Percentiles rank a stretch among this genome's conserved stretches.
Conservation (phyloP, 306 rosid genomes). For the Prunus davidiana region DNA sequence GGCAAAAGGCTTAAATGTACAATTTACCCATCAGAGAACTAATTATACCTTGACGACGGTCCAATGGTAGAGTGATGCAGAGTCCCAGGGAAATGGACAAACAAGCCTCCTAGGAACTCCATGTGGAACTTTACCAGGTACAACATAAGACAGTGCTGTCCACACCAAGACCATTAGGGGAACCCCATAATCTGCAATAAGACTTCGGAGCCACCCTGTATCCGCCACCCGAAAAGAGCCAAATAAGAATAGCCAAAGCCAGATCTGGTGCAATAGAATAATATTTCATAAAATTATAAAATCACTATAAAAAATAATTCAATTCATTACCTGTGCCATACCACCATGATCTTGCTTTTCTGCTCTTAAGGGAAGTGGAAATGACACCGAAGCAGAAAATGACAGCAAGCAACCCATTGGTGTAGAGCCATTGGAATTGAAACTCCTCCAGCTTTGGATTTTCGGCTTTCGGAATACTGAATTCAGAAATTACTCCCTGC, state of each 20-base stretch:
- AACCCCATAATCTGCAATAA: constrained; percentile 79
- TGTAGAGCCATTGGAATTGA: constrained; percentile 60
- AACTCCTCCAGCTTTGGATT: constrained; percentile 37
- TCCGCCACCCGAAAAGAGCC: background rate
- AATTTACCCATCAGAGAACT: background rate
- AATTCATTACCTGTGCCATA: constrained; percentile 55
- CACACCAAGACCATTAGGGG: constrained; percentile 74
- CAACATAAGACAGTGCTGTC: constrained; percentile 64
- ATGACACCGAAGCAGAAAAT: constrained; percentile 67
- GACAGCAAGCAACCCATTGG: constrained; percentile 71
- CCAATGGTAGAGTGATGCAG: constrained; percentile 75
- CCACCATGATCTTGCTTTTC: constrained; percentile 80
- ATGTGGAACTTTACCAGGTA: constrained; percentile 54
- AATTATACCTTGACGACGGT: constrained; percentile 56
- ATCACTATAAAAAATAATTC: background rate
- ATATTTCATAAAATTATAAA: background rate
- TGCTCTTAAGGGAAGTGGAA: constrained; percentile 59
- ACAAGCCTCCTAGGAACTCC: constrained; percentile 85
- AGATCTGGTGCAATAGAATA: background rate
- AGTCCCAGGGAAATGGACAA: constrained; percentile 74
- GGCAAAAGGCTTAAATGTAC: background rate
- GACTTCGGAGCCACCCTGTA: constrained; percentile 64
- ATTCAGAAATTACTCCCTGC: constrained; percentile 76
- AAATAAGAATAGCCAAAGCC: background rate
- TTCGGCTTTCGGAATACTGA: constrained; percentile 54